Base-by-base conservation (phyloP, 129 eudicot species). In the Pseudognaphalium luteoalbum region DNA sequence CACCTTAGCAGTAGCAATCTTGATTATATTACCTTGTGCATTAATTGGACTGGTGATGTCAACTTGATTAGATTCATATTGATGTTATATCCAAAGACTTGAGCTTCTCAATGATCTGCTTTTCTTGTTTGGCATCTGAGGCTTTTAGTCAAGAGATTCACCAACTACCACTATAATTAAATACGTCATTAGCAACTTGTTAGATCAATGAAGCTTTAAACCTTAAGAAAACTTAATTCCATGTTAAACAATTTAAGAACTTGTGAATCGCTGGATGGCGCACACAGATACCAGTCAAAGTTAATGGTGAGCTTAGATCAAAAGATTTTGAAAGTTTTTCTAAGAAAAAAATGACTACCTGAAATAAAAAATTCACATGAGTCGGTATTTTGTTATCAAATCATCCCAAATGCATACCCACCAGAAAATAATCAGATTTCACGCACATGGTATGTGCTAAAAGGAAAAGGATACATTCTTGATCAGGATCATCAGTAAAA, bases 401-500 rank as follows among this genome's bases (percentile, higher is more conserved):
- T 29, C 10, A 29, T 16, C 9, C 8, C 28, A 57, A 29, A 61
- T 63, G 17, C 28, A 66, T 6, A 47, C 44, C 47, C 41, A 30
- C 20, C 25, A 34, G 28, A n/a, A 19, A 7, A 57, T 57, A 57
- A 21, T 20, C 29, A 19, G 19, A 11, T 9, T 57, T 57, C 15
- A 0, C 4, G n/a, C 60, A 41, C 15, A 20, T 33, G 20, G 67
- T 60, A 61, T 30, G 52, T 14, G 5, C 30, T 20, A 59, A 50
- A 12, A 57, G 9, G 7, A 37, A 14, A 78, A 92, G 96, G 97
- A 92, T 92, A 92, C 97, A 95, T 87, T 95, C 94, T 78, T 82
- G 74, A 78, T 91, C 96, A 78, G 99, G 99, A 69, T 87, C 77
- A 79, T 91, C 92, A 17, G 87, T 64, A 79, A 95, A 95, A 82